Evolutionary conservation across 164 flowering plant species (phyloP).

Genomic region (Liquidambar formosana): DNA sequence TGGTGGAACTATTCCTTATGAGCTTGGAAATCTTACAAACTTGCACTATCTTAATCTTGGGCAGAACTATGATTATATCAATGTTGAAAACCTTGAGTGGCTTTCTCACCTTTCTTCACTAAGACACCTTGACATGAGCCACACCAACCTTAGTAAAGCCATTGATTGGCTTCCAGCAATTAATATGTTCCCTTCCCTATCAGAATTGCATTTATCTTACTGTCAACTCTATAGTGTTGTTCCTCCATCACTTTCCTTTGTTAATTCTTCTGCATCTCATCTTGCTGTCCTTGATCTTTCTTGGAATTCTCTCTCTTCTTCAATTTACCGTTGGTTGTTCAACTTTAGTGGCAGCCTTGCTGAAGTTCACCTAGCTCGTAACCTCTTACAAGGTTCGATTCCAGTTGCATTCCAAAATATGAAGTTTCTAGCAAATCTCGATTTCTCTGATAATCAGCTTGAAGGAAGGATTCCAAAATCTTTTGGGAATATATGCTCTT

Average conservation of each 20-base stretch:
- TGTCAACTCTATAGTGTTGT: conserved; percentile 7
- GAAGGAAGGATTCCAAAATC: conserved; percentile 16
- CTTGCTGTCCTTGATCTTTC: conserved; percentile 6
- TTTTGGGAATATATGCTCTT: conserved; percentile 13
- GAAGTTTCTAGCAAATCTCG: conserved; percentile 8
- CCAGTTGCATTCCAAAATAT: conserved; percentile 15
- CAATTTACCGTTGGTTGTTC: too few species aligned
- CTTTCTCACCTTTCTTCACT: conserved; percentile 11
- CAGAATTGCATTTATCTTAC: background rate
- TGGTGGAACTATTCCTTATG: too few species aligned
- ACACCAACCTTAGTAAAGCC: background rate
- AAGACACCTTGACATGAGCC: conserved; percentile 11
- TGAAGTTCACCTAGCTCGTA: background rate
- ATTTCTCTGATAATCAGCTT: conserved; percentile 13
- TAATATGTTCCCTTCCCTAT: conserved; percentile 13
- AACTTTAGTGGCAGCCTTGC: background rate
- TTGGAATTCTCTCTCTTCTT: background rate
- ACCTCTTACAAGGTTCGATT: conserved; percentile 11
- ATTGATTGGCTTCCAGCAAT: conserved; percentile 11
- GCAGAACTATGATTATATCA: background rate
- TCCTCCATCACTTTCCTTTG: background rate
- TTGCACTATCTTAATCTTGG: conserved; percentile 29
- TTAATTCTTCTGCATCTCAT: background rate
- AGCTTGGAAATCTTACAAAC: too few species aligned
- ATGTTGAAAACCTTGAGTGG: conserved; percentile 11